Evolutionary conservation across 2,329 filamentous ascomycete species (phyloP), one percentile per base, ranked within the genome.

Genomic region (Xylariales sp.): DNA sequence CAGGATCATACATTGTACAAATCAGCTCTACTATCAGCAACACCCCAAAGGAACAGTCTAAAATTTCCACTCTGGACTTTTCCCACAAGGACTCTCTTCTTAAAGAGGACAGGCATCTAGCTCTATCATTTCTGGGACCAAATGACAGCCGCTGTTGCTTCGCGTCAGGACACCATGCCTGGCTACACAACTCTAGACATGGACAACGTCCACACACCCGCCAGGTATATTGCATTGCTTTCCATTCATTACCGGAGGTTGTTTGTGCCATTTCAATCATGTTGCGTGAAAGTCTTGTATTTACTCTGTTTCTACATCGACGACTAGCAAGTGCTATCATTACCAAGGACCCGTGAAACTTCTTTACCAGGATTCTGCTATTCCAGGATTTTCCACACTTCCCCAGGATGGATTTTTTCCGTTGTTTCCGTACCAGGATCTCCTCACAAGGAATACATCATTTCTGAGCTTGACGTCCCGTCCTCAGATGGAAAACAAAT

Each of bases 141-240:
- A 59, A 73, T 73, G 69, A 67, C 69, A 64, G 60, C 67, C 57
- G 58, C 70, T 61, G 60, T 67, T 59, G 58, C 67, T 59, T 55
- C 68, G 52, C 67, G 63, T 56, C 61, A 60, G 65, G 66, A 65
- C 53, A 52, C 29, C 36, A 76, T 78, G 73, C 65, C 73, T 57
- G 66, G 67, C 62, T 76, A 66, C 66, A 74, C 65, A 54, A 65
- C 67, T 53, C 56, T 69, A 62, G 72, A 77, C 57, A 69, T 76
- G 63, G 72, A 76, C 60, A 73, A 78, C 63, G 72, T 75, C 62
- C 69, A 75, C 57, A 74, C 72, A 55, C 70, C 76, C 57, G 68
- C 72, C 67, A 80, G 76, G 76, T 80, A 80, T 66, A 64, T 65
- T 66, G 59, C 56, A 56, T 66, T 76, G 70, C 67, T 69, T 69